Conservation (phyloP, 108 stramenopile species). For the Cyclotella kingstonii region DNA sequence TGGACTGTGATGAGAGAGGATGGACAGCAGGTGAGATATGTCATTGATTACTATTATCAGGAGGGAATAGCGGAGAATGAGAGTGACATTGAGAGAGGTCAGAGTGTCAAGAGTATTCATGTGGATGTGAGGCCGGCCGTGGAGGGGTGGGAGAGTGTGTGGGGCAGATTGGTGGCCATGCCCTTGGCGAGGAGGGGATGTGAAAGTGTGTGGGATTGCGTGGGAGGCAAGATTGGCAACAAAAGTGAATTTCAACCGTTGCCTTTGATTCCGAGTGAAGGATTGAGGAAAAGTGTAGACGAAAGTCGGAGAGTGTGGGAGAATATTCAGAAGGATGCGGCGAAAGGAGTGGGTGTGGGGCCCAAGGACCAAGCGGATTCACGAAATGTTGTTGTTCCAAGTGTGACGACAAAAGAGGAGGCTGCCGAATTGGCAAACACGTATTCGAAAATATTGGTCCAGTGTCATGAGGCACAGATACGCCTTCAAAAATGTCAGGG, state of each 20-base stretch:
- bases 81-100: conserved; percentile 33
- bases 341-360: conserved; percentile 37
- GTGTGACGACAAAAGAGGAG: conserved; percentile 23
- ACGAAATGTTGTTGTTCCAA: neutral
- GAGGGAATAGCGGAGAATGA: conserved; percentile 73
- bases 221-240: conserved; percentile 13
- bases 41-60: conserved; percentile 99
- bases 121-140: conserved; percentile 97
- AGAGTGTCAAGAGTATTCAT: conserved; percentile 62
- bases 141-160: conserved; percentile 62
- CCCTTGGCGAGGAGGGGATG: conserved; percentile 63
- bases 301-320: conserved; percentile 81
- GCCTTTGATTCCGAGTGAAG: conserved; percentile 56
- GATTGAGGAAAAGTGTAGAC: conserved; percentile 60
- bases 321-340: conserved; percentile 58
- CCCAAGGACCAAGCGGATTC: conserved; percentile 16
- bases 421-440: conserved; percentile 58
- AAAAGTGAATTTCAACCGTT: conserved; percentile 60
- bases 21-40: conserved; percentile 85
- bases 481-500: conserved; percentile 50
- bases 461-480: conserved; percentile 53
- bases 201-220: conserved; percentile 26
- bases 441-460: conserved; percentile 51
- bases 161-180: conserved; percentile 77
- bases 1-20: conserved; percentile 91